phyloP scores from a whole-genome alignment of 2,329 filamentous ascomycete species.

The Aureobasidium sp. region DNA sequence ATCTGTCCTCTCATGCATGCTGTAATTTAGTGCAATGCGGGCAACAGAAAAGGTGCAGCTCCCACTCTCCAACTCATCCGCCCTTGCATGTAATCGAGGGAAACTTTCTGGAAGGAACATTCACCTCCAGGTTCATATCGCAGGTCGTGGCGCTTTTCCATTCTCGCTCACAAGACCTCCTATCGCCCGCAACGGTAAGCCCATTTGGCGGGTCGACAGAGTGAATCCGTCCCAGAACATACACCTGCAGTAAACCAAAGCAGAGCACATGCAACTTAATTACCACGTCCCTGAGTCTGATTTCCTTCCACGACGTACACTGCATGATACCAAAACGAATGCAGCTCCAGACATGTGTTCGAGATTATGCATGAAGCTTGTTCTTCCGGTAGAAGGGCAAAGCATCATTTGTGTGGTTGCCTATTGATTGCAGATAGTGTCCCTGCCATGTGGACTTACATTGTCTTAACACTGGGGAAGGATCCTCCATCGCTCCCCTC shows the following conservation, averaged over 20 bases:
- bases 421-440: not conserved
- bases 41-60: not conserved
- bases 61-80: not conserved
- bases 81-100: not conserved
- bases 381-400: not conserved
- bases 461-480: no score
- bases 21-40: not conserved
- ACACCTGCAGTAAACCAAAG: constrained; percentile 11
- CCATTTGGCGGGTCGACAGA: not conserved
- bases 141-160: not conserved
- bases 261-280: constrained; percentile 3
- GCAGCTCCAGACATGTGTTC: not conserved
- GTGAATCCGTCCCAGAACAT: not conserved
- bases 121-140: not conserved
- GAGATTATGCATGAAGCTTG: constrained; percentile 14
- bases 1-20: not conserved
- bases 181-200: not conserved
- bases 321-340: constrained; percentile 6
- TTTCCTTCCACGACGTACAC: not conserved
- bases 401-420: not conserved
- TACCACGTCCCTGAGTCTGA: not conserved
- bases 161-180: not conserved
- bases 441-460: constrained; percentile 15
- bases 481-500: not conserved
- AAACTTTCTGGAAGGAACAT: not conserved